Conservation (phyloP, 139 green algal genomes). For the Auxenochlorella protothecoides region DNA sequence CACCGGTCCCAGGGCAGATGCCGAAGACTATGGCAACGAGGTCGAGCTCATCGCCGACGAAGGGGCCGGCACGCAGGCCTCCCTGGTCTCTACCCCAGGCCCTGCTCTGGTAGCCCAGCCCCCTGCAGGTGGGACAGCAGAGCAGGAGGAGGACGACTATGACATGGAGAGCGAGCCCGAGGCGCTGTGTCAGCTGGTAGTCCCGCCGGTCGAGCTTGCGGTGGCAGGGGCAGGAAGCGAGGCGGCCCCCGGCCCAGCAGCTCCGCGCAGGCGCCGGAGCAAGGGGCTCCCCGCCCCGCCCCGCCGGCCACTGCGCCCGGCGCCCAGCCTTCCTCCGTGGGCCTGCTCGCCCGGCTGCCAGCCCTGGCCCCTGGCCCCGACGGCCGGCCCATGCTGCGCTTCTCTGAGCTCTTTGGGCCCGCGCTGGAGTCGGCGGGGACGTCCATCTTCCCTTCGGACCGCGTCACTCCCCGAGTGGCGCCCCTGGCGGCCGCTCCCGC, state of each 20-base stretch:
- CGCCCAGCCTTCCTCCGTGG: neutral
- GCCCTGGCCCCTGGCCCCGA: conserved; percentile 1
- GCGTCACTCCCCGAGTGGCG: too few species aligned
- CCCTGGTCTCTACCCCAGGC: neutral
- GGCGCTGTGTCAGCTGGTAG: too few species aligned
- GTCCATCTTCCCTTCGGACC: too few species aligned
- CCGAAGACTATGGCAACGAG: conserved; percentile 22
- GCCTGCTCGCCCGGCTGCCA: conserved; percentile 6
- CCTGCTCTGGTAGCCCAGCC: conserved; percentile 3
- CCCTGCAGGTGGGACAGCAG: conserved; percentile 4
- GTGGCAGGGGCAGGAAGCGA: neutral
- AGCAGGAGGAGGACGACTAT: conserved; percentile 28
- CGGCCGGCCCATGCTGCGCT: conserved; percentile 12
- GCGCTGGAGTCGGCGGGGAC: too few species aligned
- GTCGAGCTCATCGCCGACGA: conserved; percentile 28
- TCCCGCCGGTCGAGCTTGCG: too few species aligned
- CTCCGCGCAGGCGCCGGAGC: neutral
- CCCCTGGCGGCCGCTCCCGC: too few species aligned
- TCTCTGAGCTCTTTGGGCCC: conserved; percentile 14
- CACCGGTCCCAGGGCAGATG: conserved; percentile 1
- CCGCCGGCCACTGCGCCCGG: too few species aligned
- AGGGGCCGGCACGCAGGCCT: neutral
- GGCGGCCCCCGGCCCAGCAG: neutral
- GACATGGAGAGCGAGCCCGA: conserved; percentile 9
- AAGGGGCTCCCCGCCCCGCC: neutral